Percentiles rank a stretch among this genome's conserved stretches.
Evolutionary conservation across 495 filamentous ascomycete genomes (phyloP).

Genomic region (Geoglossum glabrum): DNA sequence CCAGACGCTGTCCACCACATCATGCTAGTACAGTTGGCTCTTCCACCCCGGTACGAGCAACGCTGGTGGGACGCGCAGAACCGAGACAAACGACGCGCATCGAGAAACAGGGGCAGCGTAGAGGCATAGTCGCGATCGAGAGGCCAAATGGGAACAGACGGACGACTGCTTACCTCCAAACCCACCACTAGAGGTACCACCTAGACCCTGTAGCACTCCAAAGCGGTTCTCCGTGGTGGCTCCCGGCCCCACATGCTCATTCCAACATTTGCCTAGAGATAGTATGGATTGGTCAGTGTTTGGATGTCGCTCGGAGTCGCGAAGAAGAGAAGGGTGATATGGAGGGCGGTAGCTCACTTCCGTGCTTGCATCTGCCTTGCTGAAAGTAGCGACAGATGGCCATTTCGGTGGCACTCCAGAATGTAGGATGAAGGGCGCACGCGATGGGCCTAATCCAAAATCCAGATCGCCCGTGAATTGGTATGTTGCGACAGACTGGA

Average conservation of each 20-base stretch:
- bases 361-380: conserved; percentile 6
- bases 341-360: conserved; percentile 3
- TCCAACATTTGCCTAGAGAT: conserved; percentile 3
- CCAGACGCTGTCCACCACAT: not conserved
- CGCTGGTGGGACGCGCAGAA: not conserved
- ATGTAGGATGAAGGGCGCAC: not conserved
- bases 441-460: not conserved
- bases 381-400: conserved; percentile 6
- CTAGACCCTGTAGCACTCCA: not conserved
- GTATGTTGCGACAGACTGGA: not conserved
- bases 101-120: not conserved
- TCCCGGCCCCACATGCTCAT: not conserved
- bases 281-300: not conserved
- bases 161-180: not conserved
- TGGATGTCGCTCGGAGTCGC: not conserved
- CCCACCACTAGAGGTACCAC: not conserved
- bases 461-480: too few relatives aligned
- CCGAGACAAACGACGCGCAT: not conserved
- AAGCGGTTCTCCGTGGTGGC: conserved; percentile 3
- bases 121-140: not conserved
- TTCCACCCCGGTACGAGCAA: too few relatives aligned
- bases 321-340: not conserved
- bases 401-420: not conserved
- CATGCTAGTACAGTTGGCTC: too few relatives aligned
- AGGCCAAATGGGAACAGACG: not conserved